These are phyloP conservation scores for Symbiodinium natans DNA, from an alignment of 73 alveolate species.

Conservation along the genomic window DNA sequence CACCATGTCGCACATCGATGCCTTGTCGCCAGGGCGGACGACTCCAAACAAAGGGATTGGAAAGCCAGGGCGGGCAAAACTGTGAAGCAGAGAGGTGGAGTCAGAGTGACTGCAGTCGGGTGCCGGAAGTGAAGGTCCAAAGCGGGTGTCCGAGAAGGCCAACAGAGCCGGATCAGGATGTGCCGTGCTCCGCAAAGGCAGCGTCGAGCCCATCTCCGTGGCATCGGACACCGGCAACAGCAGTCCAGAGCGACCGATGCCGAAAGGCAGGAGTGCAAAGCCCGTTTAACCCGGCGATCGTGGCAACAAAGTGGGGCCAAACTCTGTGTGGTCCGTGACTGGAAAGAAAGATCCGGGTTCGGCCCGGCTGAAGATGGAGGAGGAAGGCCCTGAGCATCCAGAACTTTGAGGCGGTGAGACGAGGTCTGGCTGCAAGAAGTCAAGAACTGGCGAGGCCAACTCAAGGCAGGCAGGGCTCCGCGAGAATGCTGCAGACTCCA, in stretches of 20 bases:
- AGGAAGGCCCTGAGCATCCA: neutral
- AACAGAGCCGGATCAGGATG: neutral
- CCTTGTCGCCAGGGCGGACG: neutral
- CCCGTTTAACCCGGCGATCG: neutral
- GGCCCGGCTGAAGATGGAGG: neutral
- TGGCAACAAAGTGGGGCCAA: neutral
- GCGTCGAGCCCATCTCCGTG: neutral
- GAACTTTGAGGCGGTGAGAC: neutral
- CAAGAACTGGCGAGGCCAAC: neutral
- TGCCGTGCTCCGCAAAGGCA: neutral
- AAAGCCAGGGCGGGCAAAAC: neutral
- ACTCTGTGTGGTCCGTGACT: neutral
- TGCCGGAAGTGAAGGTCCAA: neutral
- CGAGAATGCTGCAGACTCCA: neutral
- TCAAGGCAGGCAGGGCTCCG: neutral
- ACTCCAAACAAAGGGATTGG: neutral
- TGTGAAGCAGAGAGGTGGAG: neutral
- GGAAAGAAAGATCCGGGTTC: neutral
- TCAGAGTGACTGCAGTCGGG: neutral
- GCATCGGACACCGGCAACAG: neutral
- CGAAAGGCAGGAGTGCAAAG: neutral
- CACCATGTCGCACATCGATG: neutral
- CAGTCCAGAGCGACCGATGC: neutral
- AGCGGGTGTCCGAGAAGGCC: neutral
- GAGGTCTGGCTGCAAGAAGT: neutral